Percentiles rank a stretch among this genome's conserved stretches.
Evolutionary conservation across 192 early-diverging fungal species (phyloP).

Genomic region (Kickxella alabastrina): DNA sequence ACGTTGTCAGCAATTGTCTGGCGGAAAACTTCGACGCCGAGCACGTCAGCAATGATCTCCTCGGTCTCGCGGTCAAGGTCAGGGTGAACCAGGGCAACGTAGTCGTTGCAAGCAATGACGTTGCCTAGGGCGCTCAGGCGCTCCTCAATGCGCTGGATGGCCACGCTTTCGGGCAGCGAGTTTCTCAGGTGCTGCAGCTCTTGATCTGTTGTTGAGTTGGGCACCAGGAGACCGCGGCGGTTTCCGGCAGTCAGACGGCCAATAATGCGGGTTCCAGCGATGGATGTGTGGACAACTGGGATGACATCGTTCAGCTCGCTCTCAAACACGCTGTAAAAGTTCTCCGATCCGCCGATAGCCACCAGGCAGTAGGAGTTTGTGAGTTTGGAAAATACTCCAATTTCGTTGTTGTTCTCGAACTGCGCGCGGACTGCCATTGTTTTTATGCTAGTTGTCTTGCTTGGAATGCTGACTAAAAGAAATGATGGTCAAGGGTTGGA

Average conservation of each 20-base stretch:
- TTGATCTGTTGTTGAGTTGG: constrained; percentile 93
- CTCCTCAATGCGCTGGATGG: constrained; percentile 96
- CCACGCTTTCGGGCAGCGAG: constrained; percentile 87
- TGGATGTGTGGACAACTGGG: constrained; percentile 94
- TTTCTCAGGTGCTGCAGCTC: constrained; percentile 97
- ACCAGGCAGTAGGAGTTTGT: constrained; percentile 99
- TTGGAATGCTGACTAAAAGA: neutral
- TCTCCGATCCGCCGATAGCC: constrained; percentile 96
- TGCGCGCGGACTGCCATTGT: constrained; percentile 67
- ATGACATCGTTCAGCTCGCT: constrained; percentile 91
- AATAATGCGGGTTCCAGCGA: constrained; percentile 95
- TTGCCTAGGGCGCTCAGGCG: constrained; percentile 96
- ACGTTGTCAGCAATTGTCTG: constrained; percentile 98
- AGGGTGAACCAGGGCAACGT: constrained; percentile 96
- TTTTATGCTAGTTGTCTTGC: no score
- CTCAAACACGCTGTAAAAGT: constrained; percentile 96
- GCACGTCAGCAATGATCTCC: constrained; percentile 98
- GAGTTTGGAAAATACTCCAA: constrained; percentile 95
- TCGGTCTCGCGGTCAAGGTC: constrained; percentile 98
- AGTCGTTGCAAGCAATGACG: constrained; percentile 99
- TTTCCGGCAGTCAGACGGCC: constrained; percentile 94
- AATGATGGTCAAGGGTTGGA: no score
- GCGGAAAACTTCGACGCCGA: constrained; percentile 96
- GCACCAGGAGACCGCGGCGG: constrained; percentile 89
- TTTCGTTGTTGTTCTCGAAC: constrained; percentile 99